Conservation (phyloP, 2,329 filamentous ascomycete species). For the Diaporthe sp. region DNA sequence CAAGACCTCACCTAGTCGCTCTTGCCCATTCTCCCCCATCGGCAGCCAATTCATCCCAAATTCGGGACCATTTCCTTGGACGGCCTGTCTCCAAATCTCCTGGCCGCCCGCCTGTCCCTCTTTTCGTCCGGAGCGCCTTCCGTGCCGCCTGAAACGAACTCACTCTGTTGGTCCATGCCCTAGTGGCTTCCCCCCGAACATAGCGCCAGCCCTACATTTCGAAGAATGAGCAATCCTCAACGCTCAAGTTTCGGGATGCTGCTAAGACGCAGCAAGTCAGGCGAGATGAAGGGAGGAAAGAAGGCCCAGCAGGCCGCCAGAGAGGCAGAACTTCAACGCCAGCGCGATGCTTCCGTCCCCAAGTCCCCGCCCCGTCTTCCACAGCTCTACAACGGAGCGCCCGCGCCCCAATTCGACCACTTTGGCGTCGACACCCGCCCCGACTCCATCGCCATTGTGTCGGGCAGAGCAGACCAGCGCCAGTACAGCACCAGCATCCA, state of each 20-base stretch:
- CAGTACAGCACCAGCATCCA: conserved; percentile 50
- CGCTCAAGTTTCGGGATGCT: conserved; percentile 70
- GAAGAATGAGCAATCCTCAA: conserved; percentile 54
- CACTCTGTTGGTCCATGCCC: conserved; percentile 23
- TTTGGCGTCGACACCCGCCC: conserved; percentile 74
- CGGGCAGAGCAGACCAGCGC: conserved; percentile 59
- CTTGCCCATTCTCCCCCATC: conserved; percentile 13
- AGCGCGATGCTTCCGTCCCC: conserved; percentile 62
- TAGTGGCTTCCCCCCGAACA: conserved; percentile 43
- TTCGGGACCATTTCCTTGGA: conserved; percentile 15
- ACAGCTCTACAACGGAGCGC: conserved; percentile 63
- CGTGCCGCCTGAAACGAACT: conserved; percentile 44
- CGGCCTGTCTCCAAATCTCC: conserved; percentile 10
- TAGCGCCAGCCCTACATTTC: conserved; percentile 16
- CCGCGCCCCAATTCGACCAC: conserved; percentile 61
- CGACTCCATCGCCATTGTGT: conserved; percentile 73
- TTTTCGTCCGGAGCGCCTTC: conserved; percentile 29
- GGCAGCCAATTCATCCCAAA: conserved; percentile 29
- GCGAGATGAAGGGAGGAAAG: conserved; percentile 71
- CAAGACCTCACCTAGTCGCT: conserved; percentile 13
- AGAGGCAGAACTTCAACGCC: conserved; percentile 66
- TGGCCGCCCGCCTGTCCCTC: background rate
- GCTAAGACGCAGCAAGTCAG: conserved; percentile 77
- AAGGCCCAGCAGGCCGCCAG: conserved; percentile 71
- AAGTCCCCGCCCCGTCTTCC: conserved; percentile 66